A percentile compares a stretch with the other conserved stretches of the same genome.
Conservation (phyloP, 495 filamentous ascomycete genomes). For the Xylaria acuta region DNA sequence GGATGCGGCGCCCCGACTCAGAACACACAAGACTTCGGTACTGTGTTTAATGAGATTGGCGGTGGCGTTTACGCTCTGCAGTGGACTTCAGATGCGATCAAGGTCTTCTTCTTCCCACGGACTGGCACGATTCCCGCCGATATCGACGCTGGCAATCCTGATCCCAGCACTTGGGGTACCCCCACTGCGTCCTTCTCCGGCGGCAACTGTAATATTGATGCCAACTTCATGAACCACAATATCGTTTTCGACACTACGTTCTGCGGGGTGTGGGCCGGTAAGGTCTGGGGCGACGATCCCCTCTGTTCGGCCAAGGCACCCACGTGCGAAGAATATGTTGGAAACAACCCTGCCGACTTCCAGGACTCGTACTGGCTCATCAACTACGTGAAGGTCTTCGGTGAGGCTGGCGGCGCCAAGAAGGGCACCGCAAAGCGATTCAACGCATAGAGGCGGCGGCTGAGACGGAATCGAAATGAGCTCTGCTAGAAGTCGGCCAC, state of each 20-base stretch:
- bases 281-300: slow-evolving; percentile 53
- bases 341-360: slow-evolving; percentile 65
- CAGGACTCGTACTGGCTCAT: slow-evolving; percentile 73
- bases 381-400: slow-evolving; percentile 70
- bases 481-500: neutral
- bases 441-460: slow-evolving; percentile 27
- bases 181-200: slow-evolving; percentile 71
- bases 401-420: slow-evolving; percentile 34
- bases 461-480: neutral
- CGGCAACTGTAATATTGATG: slow-evolving; percentile 65
- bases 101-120: slow-evolving; percentile 81
- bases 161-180: slow-evolving; percentile 67
- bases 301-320: slow-evolving; percentile 50
- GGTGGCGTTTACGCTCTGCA: slow-evolving; percentile 84
- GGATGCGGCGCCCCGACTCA: slow-evolving; percentile 56
- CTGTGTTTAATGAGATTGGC: slow-evolving; percentile 71
- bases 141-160: slow-evolving; percentile 62
- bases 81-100: slow-evolving; percentile 70
- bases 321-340: slow-evolving; percentile 71
- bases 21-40: slow-evolving; percentile 64
- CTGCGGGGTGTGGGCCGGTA: slow-evolving; percentile 89
- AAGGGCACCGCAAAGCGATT: slow-evolving; percentile 28
- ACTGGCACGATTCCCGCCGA: slow-evolving; percentile 56
- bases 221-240: slow-evolving; percentile 71
- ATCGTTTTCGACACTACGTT: slow-evolving; percentile 86